These are phyloP conservation scores for Trichosporon sp. DNA, from an alignment of 1,284 basidiomycete genomes.

Conservation along the genomic window DNA sequence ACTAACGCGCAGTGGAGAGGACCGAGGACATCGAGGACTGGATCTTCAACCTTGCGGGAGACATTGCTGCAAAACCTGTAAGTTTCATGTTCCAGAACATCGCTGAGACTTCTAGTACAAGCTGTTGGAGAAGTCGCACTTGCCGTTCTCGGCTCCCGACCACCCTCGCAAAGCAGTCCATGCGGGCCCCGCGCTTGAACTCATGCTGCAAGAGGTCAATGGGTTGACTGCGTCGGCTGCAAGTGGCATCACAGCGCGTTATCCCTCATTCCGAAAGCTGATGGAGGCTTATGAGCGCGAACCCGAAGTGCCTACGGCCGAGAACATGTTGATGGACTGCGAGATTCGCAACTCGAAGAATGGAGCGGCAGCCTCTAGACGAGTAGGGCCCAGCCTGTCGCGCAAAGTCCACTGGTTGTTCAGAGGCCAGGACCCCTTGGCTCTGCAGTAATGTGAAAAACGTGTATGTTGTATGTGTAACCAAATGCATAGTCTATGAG, in stretches of 20 bases:
- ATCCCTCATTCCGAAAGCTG: conserved; percentile 44
- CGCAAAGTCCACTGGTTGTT: conserved; percentile 46
- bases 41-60: conserved; percentile 54
- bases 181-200: conserved; percentile 43
- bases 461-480: conserved; percentile 10
- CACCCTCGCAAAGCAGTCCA: conserved; percentile 34
- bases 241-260: conserved; percentile 42
- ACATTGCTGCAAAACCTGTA: conserved; percentile 55
- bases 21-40: conserved; percentile 55
- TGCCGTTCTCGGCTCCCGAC: conserved; percentile 51
- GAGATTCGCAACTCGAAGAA: conserved; percentile 42
- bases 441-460: conserved; percentile 29
- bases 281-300: conserved; percentile 51
- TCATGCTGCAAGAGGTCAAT: conserved; percentile 55
- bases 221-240: conserved; percentile 52
- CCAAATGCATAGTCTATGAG: conserved; percentile 5
- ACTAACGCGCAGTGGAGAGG: conserved; percentile 47
- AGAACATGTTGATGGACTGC: conserved; percentile 46
- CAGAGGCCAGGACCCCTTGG: conserved; percentile 46
- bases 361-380: conserved; percentile 42
- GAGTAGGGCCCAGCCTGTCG: conserved; percentile 46
- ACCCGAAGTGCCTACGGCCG: conserved; percentile 37
- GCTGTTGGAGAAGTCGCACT: conserved; percentile 53
- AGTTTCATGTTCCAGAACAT: conserved; percentile 21
- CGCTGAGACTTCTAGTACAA: conserved; percentile 41